Evolutionary conservation across 257 asterid genomes (phyloP).

Genomic region (Perilla frutescens): DNA sequence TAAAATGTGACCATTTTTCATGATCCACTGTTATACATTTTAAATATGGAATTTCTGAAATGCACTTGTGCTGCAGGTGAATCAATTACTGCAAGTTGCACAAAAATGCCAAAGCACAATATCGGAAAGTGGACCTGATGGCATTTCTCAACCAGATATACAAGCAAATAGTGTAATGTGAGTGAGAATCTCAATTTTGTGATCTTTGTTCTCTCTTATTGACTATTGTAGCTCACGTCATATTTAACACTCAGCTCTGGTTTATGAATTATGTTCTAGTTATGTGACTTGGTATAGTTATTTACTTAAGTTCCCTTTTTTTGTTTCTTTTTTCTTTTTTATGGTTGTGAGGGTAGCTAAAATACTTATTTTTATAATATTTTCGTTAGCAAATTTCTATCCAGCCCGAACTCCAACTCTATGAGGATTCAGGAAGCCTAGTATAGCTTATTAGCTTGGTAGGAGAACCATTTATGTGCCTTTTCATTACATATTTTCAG

Average conservation of each 20-base stretch:
- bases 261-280: slow-evolving; percentile 2
- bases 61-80: slow-evolving; percentile 63
- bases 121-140: slow-evolving; percentile 89
- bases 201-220: background rate
- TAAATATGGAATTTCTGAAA: slow-evolving; percentile 22
- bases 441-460: slow-evolving; percentile 4
- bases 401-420: slow-evolving; percentile 9
- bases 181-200: slow-evolving; percentile 39
- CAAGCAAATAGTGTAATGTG: slow-evolving; percentile 92
- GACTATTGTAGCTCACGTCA: background rate
- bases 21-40: slow-evolving; percentile 9
- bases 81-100: slow-evolving; percentile 91
- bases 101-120: slow-evolving; percentile 93
- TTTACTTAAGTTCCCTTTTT: background rate
- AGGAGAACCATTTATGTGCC: slow-evolving; percentile 9
- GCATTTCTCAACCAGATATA: slow-evolving; percentile 81
- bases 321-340: background rate
- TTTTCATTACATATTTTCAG: background rate
- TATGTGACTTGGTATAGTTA: slow-evolving; percentile 3
- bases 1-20: slow-evolving; percentile 12
- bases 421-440: slow-evolving; percentile 6
- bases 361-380: background rate
- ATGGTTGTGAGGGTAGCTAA: background rate
- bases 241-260: background rate
- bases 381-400: background rate